Conservation (phyloP, 1,139 yeast genomes). For the Yamadazyma membranifaciens region DNA sequence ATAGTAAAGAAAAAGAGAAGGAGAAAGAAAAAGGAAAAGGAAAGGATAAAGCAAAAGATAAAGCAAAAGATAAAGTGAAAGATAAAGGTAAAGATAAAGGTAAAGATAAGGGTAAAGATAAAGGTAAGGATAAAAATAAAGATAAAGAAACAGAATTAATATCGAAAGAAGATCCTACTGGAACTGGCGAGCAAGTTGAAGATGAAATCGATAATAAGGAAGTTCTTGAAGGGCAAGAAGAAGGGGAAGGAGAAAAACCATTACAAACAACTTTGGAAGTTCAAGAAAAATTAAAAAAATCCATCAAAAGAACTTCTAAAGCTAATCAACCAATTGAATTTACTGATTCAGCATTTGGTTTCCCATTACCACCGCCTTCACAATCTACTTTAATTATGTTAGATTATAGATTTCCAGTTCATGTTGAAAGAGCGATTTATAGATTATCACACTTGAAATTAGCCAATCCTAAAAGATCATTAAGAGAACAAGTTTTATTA, state of each 20-base stretch:
- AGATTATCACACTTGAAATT: slow-evolving; percentile 87
- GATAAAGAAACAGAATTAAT: slow-evolving; percentile 7
- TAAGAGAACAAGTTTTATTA: slow-evolving; percentile 85
- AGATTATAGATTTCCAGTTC: slow-evolving; percentile 85
- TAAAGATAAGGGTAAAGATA: background rate
- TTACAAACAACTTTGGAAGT: slow-evolving; percentile 42
- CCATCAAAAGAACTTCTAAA: slow-evolving; percentile 41
- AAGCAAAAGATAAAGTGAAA: slow-evolving; percentile 4
- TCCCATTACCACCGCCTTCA: slow-evolving; percentile 79
- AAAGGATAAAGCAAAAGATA: slow-evolving; percentile 6
- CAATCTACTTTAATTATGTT: slow-evolving; percentile 74
- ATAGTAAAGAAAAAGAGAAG: slow-evolving; percentile 5
- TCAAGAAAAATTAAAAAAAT: slow-evolving; percentile 45
- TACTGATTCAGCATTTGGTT: slow-evolving; percentile 82
- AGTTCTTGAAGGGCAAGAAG: background rate
- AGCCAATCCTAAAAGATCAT: slow-evolving; percentile 89
- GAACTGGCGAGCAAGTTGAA: slow-evolving; percentile 1
- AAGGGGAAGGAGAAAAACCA: slow-evolving; percentile 13
- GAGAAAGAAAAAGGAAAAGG: slow-evolving; percentile 9
- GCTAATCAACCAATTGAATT: slow-evolving; percentile 74
- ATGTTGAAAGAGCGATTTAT: slow-evolving; percentile 93
- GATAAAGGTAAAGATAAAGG: slow-evolving; percentile 10
- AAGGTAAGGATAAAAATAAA: background rate
- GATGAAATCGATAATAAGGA: background rate
- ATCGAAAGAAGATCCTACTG: background rate